These are phyloP conservation scores for Euphorbia celastroides DNA, from an alignment of 441 rosid genomes.

Conservation along the genomic window DNA sequence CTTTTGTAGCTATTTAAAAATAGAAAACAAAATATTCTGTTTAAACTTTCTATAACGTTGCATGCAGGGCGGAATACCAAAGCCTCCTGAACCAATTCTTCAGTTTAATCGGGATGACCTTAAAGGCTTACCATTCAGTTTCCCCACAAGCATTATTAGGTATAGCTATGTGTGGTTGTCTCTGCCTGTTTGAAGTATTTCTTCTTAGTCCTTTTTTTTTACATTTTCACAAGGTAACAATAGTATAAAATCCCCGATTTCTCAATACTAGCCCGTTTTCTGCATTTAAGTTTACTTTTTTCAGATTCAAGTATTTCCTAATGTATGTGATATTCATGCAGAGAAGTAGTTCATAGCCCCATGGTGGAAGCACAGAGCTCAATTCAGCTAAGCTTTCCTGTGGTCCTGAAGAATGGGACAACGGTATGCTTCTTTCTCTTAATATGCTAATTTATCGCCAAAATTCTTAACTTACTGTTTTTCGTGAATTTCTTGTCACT, in stretches of 20 bases:
- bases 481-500: conserved; percentile 9
- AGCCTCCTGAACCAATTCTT: conserved; percentile 68
- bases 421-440: conserved; percentile 46
- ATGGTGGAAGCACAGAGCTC: conserved; percentile 97
- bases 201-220: neutral
- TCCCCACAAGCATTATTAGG: conserved; percentile 68
- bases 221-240: neutral
- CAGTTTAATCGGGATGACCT: conserved; percentile 74
- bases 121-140: conserved; percentile 80
- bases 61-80: conserved; percentile 81
- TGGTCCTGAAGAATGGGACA: conserved; percentile 80
- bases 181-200: neutral
- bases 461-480: neutral
- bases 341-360: conserved; percentile 81
- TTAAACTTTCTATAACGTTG: conserved; percentile 19
- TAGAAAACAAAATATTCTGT: conserved; percentile 7
- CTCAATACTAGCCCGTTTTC: neutral
- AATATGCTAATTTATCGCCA: conserved; percentile 11
- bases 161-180: conserved; percentile 14
- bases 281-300: neutral
- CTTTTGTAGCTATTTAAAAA: conserved; percentile 13
- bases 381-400: conserved; percentile 92
- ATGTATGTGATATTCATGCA: conserved; percentile 30
- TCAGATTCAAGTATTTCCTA: conserved; percentile 18
- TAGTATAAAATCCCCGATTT: neutral